Base-by-base conservation (phyloP, 2,329 filamentous ascomycete species). In the Teratosphaeria pseudoeucalypti region DNA sequence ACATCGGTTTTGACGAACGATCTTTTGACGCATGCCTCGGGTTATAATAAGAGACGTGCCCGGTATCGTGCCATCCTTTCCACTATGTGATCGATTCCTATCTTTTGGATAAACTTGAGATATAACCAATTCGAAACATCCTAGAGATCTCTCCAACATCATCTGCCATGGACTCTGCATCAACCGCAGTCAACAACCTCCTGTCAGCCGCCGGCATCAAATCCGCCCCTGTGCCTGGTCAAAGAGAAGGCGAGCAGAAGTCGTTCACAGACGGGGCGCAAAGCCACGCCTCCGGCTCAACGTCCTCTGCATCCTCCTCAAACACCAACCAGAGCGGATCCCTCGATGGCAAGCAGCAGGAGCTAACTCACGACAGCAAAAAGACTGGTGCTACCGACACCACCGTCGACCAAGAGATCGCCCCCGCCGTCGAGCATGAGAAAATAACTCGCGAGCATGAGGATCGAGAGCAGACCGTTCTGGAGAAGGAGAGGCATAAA, bases 381-480 rank as follows among this genome's bases (percentile, higher is more conserved):
- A n/a, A 16, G 9, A 55, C 47, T 57, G 62, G 26, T 54, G 62
- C 56, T 34, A 52, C 52, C 55, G 62, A 65, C 52, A 64, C 62
- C 55, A 59, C 52, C 9, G 63, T 62, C 34, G 62, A 64, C 55
- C 62, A 63, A 57, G 56, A 62, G 54, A 61, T 66, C 6, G 63
- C 62, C 11, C 62, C 64, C 6, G 62, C 65, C 14, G 65, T 66
- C 34, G 64, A 66, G 57, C 65, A 66, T 39, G 65, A 67, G 43
- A 60, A 54, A 52, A 39, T 57, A 47, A 62, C 23, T 34, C 57
- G 34, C 49, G 32, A 61, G 32, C 61, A 63, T 47, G 57, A 63
- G 57, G 53, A 55, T 5, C 56, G 55, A 23, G 59, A 61, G 60
- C 64, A 58, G 19, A 55, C 47, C n/a, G 60, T 61, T 2, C 19